These are phyloP conservation scores for Esteya vermicola DNA, from an alignment of 2,329 filamentous ascomycete genomes.

Conservation along the genomic window DNA sequence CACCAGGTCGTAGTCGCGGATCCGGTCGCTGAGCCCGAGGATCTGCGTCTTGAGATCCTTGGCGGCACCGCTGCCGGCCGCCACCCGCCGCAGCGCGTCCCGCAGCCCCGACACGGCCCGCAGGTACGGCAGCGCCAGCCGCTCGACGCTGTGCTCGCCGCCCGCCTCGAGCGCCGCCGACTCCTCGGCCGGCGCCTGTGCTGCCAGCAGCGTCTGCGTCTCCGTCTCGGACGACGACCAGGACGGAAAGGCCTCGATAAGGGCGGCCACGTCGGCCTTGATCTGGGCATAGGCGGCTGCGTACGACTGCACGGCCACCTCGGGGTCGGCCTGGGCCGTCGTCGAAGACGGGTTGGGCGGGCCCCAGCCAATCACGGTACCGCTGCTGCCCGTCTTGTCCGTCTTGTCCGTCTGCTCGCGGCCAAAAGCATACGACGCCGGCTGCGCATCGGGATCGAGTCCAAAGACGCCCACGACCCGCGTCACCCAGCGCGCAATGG, in stretches of 20 bases:
- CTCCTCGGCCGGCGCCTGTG: conserved; percentile 4
- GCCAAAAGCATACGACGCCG: too few relatives aligned
- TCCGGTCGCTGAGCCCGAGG: conserved; percentile 47
- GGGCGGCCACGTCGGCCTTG: conserved; percentile 7
- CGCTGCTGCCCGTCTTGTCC: conserved; percentile 19
- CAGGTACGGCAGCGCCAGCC: conserved; percentile 40
- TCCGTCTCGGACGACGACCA: too few relatives aligned
- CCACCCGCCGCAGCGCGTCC: conserved; percentile 17
- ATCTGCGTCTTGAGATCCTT: conserved; percentile 15
- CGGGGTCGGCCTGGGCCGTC: conserved; percentile 2
- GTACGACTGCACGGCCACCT: conserved; percentile 9
- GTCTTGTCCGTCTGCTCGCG: too few relatives aligned
- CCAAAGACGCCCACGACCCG: conserved; percentile 53
- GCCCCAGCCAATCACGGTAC: conserved; percentile 59
- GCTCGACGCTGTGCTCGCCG: conserved; percentile 7
- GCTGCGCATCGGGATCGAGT: conserved; percentile 30
- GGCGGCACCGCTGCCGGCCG: background rate
- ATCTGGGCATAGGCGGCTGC: conserved; percentile 7
- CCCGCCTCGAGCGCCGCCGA: conserved; percentile 1
- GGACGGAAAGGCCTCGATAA: too few relatives aligned
- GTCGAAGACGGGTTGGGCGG: conserved; percentile 44
- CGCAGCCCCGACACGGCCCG: conserved; percentile 33
- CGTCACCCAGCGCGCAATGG: conserved; percentile 47
- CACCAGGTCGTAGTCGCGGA: conserved; percentile 52
- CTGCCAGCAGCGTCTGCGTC: conserved; percentile 6